Evolutionary conservation across 2,329 filamentous ascomycete species (phyloP), one percentile per base, ranked within the genome.

Genomic region (Aspergillus sp.): DNA sequence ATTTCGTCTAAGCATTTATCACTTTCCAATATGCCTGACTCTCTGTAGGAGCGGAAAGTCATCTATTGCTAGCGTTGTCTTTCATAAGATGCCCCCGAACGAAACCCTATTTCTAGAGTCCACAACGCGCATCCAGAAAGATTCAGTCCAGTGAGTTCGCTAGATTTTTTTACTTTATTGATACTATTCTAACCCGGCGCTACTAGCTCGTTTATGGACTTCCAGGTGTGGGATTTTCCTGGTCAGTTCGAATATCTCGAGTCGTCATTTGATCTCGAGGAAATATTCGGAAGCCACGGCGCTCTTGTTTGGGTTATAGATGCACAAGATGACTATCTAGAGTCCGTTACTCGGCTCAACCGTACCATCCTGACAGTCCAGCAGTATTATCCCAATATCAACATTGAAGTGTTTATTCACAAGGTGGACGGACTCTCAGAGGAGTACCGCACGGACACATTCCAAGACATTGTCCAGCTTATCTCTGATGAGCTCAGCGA

Each of bases 301-400:
- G 93, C 95, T 14, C 81, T 99, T 14, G 96, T 99, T 62, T 99
- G 95, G 93, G 93, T 99, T 59, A 96, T 99, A 58, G 95, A 99
- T 72, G 93, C 95, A 0, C 95, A 99, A 76, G 95, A 99, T 71
- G 95, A 99, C 74, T 99, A 98, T 71, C 85, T 96, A 55, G 92
- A 97, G 73, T 90, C 93, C 17, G 90, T 99, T 48, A 86, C 87
- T 54, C 88, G 91, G 8, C 85, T 99, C 27, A 96, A 96, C 75
- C 82, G 87, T 55, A 96, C 93, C 7, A 96, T 98, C 62, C 81
- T 97, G 57, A 90, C 91, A 64, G 85, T 99, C 2, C 91, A 96
- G 71, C 87, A 91, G 64, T 87, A 86, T 60, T 97, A 96, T 71
- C 93, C 93, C 2, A 89, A 91, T 70, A 95, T 98, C 77, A 96